A percentile compares a stretch with the other conserved stretches of the same genome.
These are phyloP conservation scores for Colletotrichum cereale DNA, from an alignment of 2,329 filamentous ascomycete species.

Conservation along the genomic window DNA sequence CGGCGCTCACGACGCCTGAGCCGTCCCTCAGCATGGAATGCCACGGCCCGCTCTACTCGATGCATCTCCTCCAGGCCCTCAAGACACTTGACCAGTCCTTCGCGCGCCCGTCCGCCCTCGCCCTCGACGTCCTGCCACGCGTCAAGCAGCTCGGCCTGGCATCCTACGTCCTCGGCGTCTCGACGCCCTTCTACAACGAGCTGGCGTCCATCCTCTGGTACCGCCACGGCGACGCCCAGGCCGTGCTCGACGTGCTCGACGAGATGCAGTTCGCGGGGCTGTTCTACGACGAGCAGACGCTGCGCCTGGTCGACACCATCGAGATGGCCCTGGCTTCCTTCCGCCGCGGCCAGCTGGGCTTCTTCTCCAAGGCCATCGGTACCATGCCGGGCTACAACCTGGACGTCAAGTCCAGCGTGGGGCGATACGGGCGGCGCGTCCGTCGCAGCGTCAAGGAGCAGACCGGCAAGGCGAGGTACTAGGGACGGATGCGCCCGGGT, in stretches of 20 bases:
- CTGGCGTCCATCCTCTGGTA: conserved; percentile 73
- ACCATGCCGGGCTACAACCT: conserved; percentile 40
- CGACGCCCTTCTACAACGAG: conserved; percentile 77
- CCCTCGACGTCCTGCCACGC: conserved; percentile 72
- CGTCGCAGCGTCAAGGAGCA: conserved; percentile 9
- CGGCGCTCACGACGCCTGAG: not conserved
- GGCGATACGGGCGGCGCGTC: conserved; percentile 18
- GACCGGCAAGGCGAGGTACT: not conserved
- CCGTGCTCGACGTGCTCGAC: conserved; percentile 67
- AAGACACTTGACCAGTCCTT: conserved; percentile 70
- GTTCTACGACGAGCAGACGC: conserved; percentile 64
- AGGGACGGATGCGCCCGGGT: not conserved
- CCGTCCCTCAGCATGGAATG: conserved; percentile 62
- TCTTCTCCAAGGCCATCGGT: conserved; percentile 36
- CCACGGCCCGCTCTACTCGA: conserved; percentile 74
- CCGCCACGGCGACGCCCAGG: conserved; percentile 68
- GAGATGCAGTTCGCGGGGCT: conserved; percentile 77
- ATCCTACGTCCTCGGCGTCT: conserved; percentile 79
- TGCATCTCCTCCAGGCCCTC: conserved; percentile 69
- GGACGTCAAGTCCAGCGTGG: conserved; percentile 36
- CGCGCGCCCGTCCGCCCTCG: conserved; percentile 67
- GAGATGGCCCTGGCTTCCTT: conserved; percentile 46
- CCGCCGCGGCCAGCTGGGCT: conserved; percentile 28
- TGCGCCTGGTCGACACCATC: conserved; percentile 52
- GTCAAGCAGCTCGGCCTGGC: conserved; percentile 76